Conservation (phyloP, 257 asterid genomes). For the Fraxinus americana region DNA sequence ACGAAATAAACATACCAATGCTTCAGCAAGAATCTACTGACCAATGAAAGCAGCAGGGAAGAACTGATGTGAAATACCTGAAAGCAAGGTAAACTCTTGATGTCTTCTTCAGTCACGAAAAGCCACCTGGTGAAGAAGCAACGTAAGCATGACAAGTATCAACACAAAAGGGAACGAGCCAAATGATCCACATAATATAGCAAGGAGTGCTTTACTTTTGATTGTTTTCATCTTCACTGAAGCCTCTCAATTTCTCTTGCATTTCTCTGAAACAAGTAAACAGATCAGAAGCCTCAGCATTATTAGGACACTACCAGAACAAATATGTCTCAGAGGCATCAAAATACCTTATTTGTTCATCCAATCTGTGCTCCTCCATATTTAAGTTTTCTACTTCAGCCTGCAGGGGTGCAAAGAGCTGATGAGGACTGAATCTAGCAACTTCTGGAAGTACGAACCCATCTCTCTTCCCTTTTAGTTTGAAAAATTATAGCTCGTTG, state of each 20-base stretch:
- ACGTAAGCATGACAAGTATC: conserved; percentile 10
- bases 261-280: conserved; percentile 46
- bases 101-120: conserved; percentile 87
- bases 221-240: conserved; percentile 71
- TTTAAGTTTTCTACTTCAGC: conserved; percentile 58
- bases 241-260: conserved; percentile 58
- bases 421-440: conserved; percentile 1
- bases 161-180: conserved; percentile 7
- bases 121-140: conserved; percentile 64
- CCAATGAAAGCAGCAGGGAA: not conserved
- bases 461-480: not conserved
- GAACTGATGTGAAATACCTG: conserved; percentile 53
- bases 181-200: conserved; percentile 10
- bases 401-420: conserved; percentile 45
- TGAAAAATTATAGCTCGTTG: not conserved
- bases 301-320: not conserved
- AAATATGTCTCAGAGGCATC: not conserved
- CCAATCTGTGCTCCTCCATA: conserved; percentile 52
- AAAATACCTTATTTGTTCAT: conserved; percentile 57
- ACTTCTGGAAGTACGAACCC: not conserved
- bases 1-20: conserved; percentile 15
- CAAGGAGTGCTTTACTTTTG: conserved; percentile 40
- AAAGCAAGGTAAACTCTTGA: conserved; percentile 77
- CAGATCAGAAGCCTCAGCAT: not conserved
- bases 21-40: conserved; percentile 15